Percentiles rank a stretch among this genome's conserved stretches.
These are phyloP conservation scores for Udeniomyces megalosporus DNA, from an alignment of 768 basidiomycete genomes.

Conservation along the genomic window DNA sequence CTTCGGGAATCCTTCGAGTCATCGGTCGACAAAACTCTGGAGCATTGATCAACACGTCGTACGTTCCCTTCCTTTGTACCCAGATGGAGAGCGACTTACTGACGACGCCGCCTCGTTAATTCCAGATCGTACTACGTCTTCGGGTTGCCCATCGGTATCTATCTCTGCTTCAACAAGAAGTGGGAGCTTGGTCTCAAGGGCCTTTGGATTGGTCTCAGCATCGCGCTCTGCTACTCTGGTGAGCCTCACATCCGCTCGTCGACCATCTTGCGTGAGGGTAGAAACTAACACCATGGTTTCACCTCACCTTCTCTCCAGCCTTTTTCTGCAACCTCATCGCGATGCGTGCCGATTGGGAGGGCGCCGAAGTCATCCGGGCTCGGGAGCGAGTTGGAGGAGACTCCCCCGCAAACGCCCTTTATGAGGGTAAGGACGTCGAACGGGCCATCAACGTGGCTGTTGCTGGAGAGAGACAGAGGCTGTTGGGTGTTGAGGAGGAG, in stretches of 20 bases:
- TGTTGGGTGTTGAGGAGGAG: background rate
- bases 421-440: background rate
- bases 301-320: background rate
- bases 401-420: background rate
- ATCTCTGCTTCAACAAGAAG: slow-evolving; percentile 47
- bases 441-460: background rate
- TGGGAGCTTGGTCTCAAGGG: slow-evolving; percentile 43
- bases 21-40: background rate
- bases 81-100: too few relatives aligned
- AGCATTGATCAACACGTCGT: background rate
- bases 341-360: slow-evolving; percentile 5
- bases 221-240: slow-evolving; percentile 1
- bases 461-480: background rate
- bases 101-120: slow-evolving; percentile 64
- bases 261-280: too few relatives aligned
- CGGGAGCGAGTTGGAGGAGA: background rate
- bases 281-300: too few relatives aligned
- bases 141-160: slow-evolving; percentile 41
- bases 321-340: background rate
- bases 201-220: slow-evolving; percentile 59
- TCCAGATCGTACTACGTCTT: slow-evolving; percentile 66
- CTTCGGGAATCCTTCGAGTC: slow-evolving; percentile 49
- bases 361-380: background rate
- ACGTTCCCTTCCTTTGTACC: background rate
- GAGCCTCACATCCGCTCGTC: too few relatives aligned